Conservation (phyloP, 345 rosid species). For the Gossypium rotundifolium region DNA sequence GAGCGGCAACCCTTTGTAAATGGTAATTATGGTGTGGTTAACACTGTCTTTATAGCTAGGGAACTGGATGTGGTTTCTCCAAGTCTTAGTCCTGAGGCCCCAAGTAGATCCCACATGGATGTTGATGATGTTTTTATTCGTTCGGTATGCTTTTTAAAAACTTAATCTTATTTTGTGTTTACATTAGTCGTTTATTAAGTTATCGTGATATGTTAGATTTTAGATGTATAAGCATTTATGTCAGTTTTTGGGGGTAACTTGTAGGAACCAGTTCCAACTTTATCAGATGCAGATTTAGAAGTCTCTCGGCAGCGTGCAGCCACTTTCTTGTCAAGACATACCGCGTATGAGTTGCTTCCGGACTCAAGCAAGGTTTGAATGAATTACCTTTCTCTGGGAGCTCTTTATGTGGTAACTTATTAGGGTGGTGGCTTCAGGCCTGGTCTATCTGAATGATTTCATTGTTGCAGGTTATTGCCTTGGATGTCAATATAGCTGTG, state of each 20-base stretch:
- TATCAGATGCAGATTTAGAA: slow-evolving; percentile 63
- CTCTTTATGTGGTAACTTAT: slow-evolving; percentile 14
- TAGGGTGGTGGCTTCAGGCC: neutral
- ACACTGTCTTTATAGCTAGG: slow-evolving; percentile 48
- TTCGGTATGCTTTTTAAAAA: slow-evolving; percentile 34
- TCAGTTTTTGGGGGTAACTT: neutral
- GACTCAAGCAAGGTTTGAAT: slow-evolving; percentile 95
- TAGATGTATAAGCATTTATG: neutral
- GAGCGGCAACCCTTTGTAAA: slow-evolving; percentile 55
- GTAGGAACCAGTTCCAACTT: slow-evolving; percentile 34
- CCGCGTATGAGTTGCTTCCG: slow-evolving; percentile 91
- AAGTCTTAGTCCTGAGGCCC: slow-evolving; percentile 31
- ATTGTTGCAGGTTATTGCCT: slow-evolving; percentile 63
- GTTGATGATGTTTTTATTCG: slow-evolving; percentile 54
- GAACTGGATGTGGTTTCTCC: slow-evolving; percentile 40
- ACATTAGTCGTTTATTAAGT: neutral
- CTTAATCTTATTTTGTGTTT: neutral
- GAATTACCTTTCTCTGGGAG: slow-evolving; percentile 26
- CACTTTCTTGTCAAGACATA: slow-evolving; percentile 63
- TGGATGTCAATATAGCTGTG: slow-evolving; percentile 92
- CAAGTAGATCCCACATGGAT: slow-evolving; percentile 61
- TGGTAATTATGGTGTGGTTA: slow-evolving; percentile 62
- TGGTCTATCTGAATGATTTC: slow-evolving; percentile 7
- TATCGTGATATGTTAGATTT: neutral
- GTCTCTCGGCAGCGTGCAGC: slow-evolving; percentile 67